Conservation (phyloP, 495 filamentous ascomycete species). For the Talaromyces ruber region DNA sequence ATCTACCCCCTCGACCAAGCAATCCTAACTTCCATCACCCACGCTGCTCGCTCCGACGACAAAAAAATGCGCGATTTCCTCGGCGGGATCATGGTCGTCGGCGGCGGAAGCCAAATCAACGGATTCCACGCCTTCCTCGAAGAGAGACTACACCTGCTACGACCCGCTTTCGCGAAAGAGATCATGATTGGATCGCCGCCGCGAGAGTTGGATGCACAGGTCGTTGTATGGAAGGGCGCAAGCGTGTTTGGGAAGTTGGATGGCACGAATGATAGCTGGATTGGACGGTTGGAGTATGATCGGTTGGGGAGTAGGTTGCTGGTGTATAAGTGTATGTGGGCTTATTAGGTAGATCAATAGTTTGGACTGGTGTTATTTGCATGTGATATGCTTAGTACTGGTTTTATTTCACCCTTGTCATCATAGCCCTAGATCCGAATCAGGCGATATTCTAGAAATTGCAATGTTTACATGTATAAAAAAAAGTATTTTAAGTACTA, state of each 20-base stretch:
- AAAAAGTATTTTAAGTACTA: neutral
- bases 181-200: slow-evolving; percentile 86
- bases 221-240: slow-evolving; percentile 94
- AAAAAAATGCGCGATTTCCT: slow-evolving; percentile 88
- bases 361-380: neutral
- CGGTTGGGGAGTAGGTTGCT: slow-evolving; percentile 70
- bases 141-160: slow-evolving; percentile 60
- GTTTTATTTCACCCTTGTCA: neutral
- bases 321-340: slow-evolving; percentile 85
- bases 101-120: slow-evolving; percentile 74
- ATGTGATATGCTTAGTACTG: neutral
- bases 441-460: neutral
- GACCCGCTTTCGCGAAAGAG: slow-evolving; percentile 66
- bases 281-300: slow-evolving; percentile 81
- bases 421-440: neutral
- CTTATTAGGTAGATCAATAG: slow-evolving; percentile 39
- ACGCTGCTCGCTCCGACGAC: slow-evolving; percentile 81
- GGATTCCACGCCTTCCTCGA: slow-evolving; percentile 72
- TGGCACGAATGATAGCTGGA: slow-evolving; percentile 88
- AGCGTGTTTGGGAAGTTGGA: slow-evolving; percentile 92
- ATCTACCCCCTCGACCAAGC: slow-evolving; percentile 77
- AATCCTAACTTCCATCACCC: slow-evolving; percentile 77
- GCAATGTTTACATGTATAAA: neutral
- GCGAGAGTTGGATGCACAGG: slow-evolving; percentile 86
- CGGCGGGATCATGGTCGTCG: slow-evolving; percentile 91